phyloP scores from a whole-genome alignment of 805 yeast species.

The Isabelozyma rhagii region DNA sequence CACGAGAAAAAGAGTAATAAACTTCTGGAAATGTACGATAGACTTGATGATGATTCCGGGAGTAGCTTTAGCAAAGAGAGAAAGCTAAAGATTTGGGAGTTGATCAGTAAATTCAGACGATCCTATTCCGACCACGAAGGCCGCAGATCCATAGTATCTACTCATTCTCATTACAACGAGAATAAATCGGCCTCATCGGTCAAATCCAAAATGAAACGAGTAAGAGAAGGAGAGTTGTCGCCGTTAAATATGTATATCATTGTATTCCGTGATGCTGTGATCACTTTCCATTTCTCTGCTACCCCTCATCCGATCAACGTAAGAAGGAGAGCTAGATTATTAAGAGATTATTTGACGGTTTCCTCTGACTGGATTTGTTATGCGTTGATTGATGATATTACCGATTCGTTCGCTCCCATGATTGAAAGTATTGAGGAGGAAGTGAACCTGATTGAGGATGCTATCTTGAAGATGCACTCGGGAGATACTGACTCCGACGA shows the following conservation, averaged over 20 bases:
- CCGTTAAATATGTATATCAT: conserved; percentile 92
- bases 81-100: conserved; percentile 11
- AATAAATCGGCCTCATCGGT: conserved; percentile 15
- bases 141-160: background rate
- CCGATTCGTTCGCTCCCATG: conserved; percentile 97
- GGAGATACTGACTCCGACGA: conserved; percentile 49
- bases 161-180: background rate
- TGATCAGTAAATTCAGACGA: conserved; percentile 8
- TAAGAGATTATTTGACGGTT: conserved; percentile 84
- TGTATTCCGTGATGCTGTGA: conserved; percentile 85
- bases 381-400: conserved; percentile 93
- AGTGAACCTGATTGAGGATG: conserved; percentile 91
- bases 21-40: conserved; percentile 34
- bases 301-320: conserved; percentile 97
- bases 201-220: conserved; percentile 26
- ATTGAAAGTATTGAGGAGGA: conserved; percentile 92
- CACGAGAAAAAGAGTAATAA: conserved; percentile 38
- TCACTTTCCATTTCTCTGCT: conserved; percentile 91
- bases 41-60: conserved; percentile 12
- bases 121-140: background rate
- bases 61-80: conserved; percentile 9
- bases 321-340: conserved; percentile 83
- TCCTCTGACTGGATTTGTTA: conserved; percentile 90
- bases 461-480: conserved; percentile 83
- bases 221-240: conserved; percentile 59